Evolutionary conservation across 1,284 basidiomycete species (phyloP), one percentile per base, ranked within the genome.

Genomic region (Tetrapyrgos nigripes): DNA sequence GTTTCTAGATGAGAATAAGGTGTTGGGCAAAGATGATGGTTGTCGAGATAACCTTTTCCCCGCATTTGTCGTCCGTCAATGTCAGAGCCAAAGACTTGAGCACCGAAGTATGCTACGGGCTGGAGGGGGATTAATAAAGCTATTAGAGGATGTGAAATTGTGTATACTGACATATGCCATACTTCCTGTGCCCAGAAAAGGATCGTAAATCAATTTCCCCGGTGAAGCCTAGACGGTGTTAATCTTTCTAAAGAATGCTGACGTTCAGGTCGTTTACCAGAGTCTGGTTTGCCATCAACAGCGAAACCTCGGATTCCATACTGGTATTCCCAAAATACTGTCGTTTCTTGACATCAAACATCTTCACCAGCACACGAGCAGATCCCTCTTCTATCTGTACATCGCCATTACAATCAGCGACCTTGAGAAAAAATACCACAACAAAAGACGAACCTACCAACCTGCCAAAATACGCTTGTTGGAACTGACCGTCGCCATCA

Each of bases 21-120:
- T 8, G 8, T n/a, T 13, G 21, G 4, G 26, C 29, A 35, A 11
- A 29, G 14, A 31, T 8, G 8, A 11, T 13, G 21, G 4, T 17
- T 23, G 28, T 17, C 43, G 27, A 23, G 51, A 58, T 24, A 60
- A 88, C 89, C 84, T 83, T 96, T 97, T 17, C 97, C 97, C 60
- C 95, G 82, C 90, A 99, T 97, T 71, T 98, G 96, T 50, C 97
- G 83, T 1, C 96, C 97, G 68, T 99, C 97, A 53, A 99, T 98
- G 73, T 99, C 97, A 27, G 94, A 97, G 4, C 97, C 97, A 57
- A 93, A 87, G 1, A 96, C 86, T 49, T 87, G 77, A 0, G 96
- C 92, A 13, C 97, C 97, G 65, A 97, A 97, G 69, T 94, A 85
- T 0, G 94, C 93, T 3, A 84, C 84, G 1, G 91, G 91, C 91